These are phyloP conservation scores for Cymbopogon flexuosus DNA, from an alignment of 202 grass and related monocot genomes.

Conservation along the genomic window DNA sequence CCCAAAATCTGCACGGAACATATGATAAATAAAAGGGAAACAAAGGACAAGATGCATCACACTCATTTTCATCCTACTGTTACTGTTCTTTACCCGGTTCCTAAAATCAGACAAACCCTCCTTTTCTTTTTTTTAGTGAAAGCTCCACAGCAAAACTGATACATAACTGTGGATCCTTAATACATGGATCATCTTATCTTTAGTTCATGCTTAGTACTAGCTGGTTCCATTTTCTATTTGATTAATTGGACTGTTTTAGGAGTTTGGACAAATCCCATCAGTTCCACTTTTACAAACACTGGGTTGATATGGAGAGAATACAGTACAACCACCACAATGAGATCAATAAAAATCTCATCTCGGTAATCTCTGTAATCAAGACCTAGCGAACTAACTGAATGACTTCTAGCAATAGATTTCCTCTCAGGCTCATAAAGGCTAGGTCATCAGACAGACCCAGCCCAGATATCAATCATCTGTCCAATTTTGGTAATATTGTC, in stretches of 20 bases:
- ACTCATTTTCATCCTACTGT: not conserved
- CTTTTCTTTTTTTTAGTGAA: not conserved
- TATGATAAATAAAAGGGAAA: not conserved
- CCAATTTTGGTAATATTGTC: not conserved
- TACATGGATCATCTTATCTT: not conserved
- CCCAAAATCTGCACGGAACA: constrained; percentile 63
- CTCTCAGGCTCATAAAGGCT: not conserved
- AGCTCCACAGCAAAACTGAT: not conserved
- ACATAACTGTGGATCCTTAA: not conserved
- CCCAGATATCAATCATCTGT: not conserved
- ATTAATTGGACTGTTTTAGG: not conserved
- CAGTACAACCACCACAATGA: not conserved
- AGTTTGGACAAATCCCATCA: not conserved
- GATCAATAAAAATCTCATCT: not conserved
- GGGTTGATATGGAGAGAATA: not conserved
- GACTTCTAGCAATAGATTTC: not conserved
- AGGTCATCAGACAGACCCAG: not conserved
- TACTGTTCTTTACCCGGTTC: not conserved
- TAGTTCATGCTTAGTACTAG: not conserved
- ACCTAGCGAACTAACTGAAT: not conserved
- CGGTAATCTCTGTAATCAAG: not conserved
- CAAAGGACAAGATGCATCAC: not conserved
- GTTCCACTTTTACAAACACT: not conserved
- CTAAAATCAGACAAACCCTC: not conserved
- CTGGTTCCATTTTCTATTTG: not conserved